phyloP scores from a whole-genome alignment of 2,329 filamentous ascomycete species.

The Trichophyton mentagrophytes region DNA sequence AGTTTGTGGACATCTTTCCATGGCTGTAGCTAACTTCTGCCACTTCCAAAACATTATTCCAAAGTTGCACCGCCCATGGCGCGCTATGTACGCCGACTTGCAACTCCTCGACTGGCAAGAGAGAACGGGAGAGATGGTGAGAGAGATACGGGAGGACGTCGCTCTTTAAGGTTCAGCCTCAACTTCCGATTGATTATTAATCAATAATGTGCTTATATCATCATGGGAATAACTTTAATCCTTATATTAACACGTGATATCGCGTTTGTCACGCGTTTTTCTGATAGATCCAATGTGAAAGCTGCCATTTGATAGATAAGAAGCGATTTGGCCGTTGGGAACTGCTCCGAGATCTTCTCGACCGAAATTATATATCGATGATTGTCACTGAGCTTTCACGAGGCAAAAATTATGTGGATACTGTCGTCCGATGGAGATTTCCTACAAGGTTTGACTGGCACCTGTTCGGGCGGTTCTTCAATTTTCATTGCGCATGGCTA shows the following conservation, averaged over 20 bases:
- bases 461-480: constrained; percentile 30
- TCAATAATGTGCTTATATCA: background rate
- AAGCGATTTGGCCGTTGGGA: background rate
- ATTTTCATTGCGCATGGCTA: constrained; percentile 21
- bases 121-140: too few species aligned
- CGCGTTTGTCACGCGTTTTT: constrained; percentile 3
- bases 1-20: constrained; percentile 6
- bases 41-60: background rate
- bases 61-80: background rate
- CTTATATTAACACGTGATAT: constrained; percentile 1
- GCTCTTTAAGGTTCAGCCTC: background rate
- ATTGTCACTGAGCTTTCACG: background rate
- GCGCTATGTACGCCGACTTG: background rate
- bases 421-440: constrained; percentile 42
- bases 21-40: background rate
- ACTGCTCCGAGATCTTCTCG: background rate
- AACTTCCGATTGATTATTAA: background rate
- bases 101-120: too few species aligned
- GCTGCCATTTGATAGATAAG: background rate
- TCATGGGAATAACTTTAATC: background rate
- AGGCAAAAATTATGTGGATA: constrained; percentile 46
- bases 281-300: background rate
- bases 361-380: background rate
- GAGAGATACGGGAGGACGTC: too few species aligned
- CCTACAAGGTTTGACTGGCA: constrained; percentile 25